Conservation (phyloP, 1,139 yeast genomes). For the Debaryomyces fabryi region DNA sequence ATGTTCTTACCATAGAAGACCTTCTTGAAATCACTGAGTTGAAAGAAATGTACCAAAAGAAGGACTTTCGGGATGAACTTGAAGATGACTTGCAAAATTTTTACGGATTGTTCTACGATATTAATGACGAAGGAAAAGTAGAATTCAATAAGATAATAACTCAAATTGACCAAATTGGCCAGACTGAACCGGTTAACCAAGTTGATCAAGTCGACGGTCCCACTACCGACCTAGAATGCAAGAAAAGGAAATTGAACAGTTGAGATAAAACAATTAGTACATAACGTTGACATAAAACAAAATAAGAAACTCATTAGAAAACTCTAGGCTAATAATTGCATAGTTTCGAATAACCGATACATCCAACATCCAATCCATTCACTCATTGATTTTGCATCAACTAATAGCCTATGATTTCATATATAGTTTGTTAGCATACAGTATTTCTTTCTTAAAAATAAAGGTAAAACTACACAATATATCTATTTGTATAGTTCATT, state of each 20-base stretch:
- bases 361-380: background rate
- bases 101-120: constrained; percentile 33
- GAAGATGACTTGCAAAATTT: constrained; percentile 29
- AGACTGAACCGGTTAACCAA: background rate
- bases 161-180: constrained; percentile 15
- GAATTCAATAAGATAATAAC: constrained; percentile 25
- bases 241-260: constrained; percentile 9
- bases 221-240: constrained; percentile 4
- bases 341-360: background rate
- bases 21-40: constrained; percentile 27
- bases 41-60: constrained; percentile 14
- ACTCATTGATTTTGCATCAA: background rate
- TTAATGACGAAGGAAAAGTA: constrained; percentile 28
- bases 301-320: background rate
- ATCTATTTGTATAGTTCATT: background rate
- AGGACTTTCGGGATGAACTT: constrained; percentile 17
- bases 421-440: background rate
- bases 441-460: background rate
- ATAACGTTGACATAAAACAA: background rate
- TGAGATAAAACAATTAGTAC: background rate
- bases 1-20: constrained; percentile 21
- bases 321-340: background rate
- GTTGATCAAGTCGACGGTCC: background rate
- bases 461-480: background rate
- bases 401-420: background rate